Conservation (phyloP, 257 asterid genomes). For the Scutellaria barbata region DNA sequence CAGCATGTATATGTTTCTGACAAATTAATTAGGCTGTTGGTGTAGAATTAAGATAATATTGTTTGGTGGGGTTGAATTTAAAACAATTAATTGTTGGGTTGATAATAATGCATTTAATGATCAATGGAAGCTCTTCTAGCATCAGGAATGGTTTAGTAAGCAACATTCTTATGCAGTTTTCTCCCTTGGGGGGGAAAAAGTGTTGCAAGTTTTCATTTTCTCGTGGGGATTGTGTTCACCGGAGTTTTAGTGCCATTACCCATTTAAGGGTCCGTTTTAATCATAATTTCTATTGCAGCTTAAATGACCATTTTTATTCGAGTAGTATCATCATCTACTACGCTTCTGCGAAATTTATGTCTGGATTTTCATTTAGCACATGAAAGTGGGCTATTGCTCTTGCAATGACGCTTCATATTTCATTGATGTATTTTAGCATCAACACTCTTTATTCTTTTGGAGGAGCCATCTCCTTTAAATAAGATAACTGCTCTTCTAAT, state of each 20-base stretch:
- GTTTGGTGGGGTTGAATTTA: not conserved
- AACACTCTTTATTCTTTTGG: not conserved
- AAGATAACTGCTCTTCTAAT: not conserved
- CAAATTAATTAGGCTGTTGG: slow-evolving; percentile 1
- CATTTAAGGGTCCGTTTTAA: not conserved
- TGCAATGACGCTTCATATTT: too few species aligned
- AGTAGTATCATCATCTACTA: not conserved
- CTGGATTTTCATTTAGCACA: not conserved
- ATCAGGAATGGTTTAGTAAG: slow-evolving; percentile 6
- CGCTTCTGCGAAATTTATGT: not conserved
- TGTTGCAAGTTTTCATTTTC: not conserved
- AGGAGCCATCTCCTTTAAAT: slow-evolving; percentile 3
- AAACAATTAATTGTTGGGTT: slow-evolving; percentile 13
- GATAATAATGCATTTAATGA: not conserved
- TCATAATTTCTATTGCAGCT: not conserved
- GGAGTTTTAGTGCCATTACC: not conserved
- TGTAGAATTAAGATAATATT: slow-evolving; percentile 4
- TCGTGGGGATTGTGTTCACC: not conserved
- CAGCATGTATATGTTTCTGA: not conserved
- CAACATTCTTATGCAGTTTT: not conserved
- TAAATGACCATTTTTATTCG: not conserved
- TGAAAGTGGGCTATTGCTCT: too few species aligned
- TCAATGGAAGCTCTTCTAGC: slow-evolving; percentile 14
- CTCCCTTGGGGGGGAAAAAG: not conserved
- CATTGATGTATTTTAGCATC: too few species aligned